These are phyloP conservation scores for Anisogramma anomala DNA, from an alignment of 2,329 filamentous ascomycete species.

Conservation along the genomic window DNA sequence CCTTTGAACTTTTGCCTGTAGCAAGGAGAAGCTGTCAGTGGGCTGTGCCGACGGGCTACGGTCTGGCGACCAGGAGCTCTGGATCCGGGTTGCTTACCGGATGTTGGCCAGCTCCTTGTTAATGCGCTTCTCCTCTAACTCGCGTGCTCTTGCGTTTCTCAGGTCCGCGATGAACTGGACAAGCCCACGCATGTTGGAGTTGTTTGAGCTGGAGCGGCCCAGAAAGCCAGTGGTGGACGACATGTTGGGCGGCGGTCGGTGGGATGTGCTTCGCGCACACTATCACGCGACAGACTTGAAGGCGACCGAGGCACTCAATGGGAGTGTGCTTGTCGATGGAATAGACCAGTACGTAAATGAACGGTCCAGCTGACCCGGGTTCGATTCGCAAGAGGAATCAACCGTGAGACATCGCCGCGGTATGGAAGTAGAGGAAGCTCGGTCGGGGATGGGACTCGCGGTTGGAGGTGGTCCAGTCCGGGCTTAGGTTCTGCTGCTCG, in stretches of 20 bases:
- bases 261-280: background rate
- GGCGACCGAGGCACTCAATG: background rate
- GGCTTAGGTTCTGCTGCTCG: slow-evolving; percentile 4
- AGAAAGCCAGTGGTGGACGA: slow-evolving; percentile 51
- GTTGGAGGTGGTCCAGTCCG: background rate
- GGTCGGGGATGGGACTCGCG: background rate
- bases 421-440: background rate
- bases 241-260: slow-evolving; percentile 29
- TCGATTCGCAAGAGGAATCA: slow-evolving; percentile 9
- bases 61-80: background rate
- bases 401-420: slow-evolving; percentile 11
- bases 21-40: slow-evolving; percentile 5
- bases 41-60: slow-evolving; percentile 3
- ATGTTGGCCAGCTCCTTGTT: slow-evolving; percentile 99
- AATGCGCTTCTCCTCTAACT: slow-evolving; percentile 97
- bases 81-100: slow-evolving; percentile 36
- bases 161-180: slow-evolving; percentile 98
- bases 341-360: background rate
- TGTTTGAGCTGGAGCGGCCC: slow-evolving; percentile 53
- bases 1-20: slow-evolving; percentile 84
- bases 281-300: background rate
- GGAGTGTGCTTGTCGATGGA: background rate
- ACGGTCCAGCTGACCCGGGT: slow-evolving; percentile 12
- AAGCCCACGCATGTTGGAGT: slow-evolving; percentile 65
- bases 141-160: slow-evolving; percentile 84